Evolutionary conservation across 192 early-diverging fungal genomes (phyloP), one percentile per base, ranked within the genome.

Genomic region (Haplosporangium gracile): DNA sequence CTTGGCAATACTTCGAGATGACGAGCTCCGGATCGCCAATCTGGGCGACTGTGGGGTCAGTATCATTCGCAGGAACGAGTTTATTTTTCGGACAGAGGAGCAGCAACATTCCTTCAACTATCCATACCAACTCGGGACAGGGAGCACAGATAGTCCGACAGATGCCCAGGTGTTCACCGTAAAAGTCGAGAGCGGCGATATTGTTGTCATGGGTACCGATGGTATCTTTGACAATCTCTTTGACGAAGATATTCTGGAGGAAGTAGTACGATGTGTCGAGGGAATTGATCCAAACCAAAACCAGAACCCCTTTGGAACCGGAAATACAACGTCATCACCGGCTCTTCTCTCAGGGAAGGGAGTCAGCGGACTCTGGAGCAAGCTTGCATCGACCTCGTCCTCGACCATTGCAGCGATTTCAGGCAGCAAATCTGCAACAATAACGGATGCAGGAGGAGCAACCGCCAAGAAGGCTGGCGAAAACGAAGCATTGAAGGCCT

Each of bases 61-160:
- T 43, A 91, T 99, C 1, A 95, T 99, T 65, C 94, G 99, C 45
- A 91, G 94, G 72, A 94, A 95, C 72, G 94, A 97, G 76, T 92
- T 95, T 87, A 94, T 98, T 29, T 99, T 98, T 88, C 92, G 97
- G 51, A 97, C 94, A 43, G 97, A 99, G 90, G 98, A 99, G 88
- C 99, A 99, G 81, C 98, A 99, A 88, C 97, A 99, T 89, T 98
- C 97, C 20, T 99, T 99, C 91, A 99, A 99, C 89, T 99, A 96
- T 82, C 99, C 99, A 9, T 98, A 93, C 84, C 99, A 99, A 82
- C 93, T 99, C 38, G 97, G 98, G 65, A 98, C 96, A 18, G 95
- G 95, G 57, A 90, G 91, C 70, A 93, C 92, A 68, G 97, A 98
- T 91, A 81, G 78, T 8, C 97, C 98, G 5, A 88, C 90, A 43